Base-by-base conservation (phyloP, 1,139 yeast species). In the Cylindricascospora bacillispora region DNA sequence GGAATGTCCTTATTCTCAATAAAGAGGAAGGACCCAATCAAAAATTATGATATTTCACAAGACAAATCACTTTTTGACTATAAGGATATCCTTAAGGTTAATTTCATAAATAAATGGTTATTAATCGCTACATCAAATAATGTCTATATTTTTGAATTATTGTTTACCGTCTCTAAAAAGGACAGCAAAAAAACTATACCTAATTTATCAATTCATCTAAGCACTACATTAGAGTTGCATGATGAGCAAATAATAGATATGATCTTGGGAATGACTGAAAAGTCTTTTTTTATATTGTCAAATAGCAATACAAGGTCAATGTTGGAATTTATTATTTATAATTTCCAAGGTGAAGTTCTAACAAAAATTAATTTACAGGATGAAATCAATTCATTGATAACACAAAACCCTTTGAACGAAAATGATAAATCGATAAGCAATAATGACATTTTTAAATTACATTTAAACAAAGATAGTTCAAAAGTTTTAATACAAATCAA, bases 221-320 rank as follows among this genome's bases (percentile, higher is more conserved):
- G n/a, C n/a, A n/a, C n/a, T n/a, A n/a, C n/a, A n/a, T n/a, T n/a
- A n/a, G n/a, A n/a, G n/a, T n/a, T n/a, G n/a, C n/a, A n/a, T n/a
- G n/a, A 25, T 14, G 23, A 26, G 22, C 25, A 27, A 6, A 26
- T 43, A n/a, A 15, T 34, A 18, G 42, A 37, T 25, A 41, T 40
- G 10, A 39, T 41, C 13, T 35, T 51, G 5, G 57, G 57, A 3
- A 45, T 52, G 30, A 52, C 57, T 4, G 56, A 52, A 25, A 51
- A 49, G 33, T 47, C 54, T 6, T 37, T 52, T 13, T 43, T 52
- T 17, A 41, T 44, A 2, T 30, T 50, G 11, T 35, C 41, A 21
- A 30, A 27, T 6, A 7, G 10, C 7, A 10, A 18, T 18, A n/a
- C n/a, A n/a, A n/a, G n/a, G n/a, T 35, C 43, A 15, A 49, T 52